phyloP scores from a whole-genome alignment of 257 asterid species.

The Paraleonurus japonicus region DNA sequence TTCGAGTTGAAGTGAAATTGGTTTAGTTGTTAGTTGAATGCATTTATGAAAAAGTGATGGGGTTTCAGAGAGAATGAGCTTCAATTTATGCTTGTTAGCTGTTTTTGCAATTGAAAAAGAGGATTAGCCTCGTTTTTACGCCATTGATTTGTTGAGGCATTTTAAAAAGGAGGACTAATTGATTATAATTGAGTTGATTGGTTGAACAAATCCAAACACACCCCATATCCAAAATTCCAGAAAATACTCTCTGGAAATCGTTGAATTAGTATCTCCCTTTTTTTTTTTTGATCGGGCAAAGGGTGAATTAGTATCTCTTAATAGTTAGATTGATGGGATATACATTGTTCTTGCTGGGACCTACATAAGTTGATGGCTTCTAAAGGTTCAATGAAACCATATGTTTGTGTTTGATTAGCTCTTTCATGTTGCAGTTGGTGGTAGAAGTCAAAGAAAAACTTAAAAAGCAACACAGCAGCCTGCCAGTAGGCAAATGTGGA shows the following conservation, averaged over 20 bases:
- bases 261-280: not conserved
- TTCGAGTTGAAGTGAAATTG: not conserved
- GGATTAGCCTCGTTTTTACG: not conserved
- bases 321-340: not conserved
- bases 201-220: not conserved
- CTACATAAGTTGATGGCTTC: not conserved
- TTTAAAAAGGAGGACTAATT: not conserved
- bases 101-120: not conserved
- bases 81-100: not conserved
- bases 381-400: slow-evolving; percentile 4
- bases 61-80: not conserved
- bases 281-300: no score
- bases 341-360: not conserved
- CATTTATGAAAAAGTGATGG: not conserved
- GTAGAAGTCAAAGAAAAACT: slow-evolving; percentile 78
- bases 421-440: slow-evolving; percentile 58
- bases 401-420: slow-evolving; percentile 22
- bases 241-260: not conserved
- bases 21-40: not conserved
- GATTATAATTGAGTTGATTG: not conserved
- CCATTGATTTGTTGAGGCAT: not conserved
- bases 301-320: not conserved
- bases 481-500: slow-evolving; percentile 85
- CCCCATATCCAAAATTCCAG: not conserved
- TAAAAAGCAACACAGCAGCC: slow-evolving; percentile 54